Conservation (phyloP, 2,329 filamentous ascomycete genomes). For the Epichloe amarillans region DNA sequence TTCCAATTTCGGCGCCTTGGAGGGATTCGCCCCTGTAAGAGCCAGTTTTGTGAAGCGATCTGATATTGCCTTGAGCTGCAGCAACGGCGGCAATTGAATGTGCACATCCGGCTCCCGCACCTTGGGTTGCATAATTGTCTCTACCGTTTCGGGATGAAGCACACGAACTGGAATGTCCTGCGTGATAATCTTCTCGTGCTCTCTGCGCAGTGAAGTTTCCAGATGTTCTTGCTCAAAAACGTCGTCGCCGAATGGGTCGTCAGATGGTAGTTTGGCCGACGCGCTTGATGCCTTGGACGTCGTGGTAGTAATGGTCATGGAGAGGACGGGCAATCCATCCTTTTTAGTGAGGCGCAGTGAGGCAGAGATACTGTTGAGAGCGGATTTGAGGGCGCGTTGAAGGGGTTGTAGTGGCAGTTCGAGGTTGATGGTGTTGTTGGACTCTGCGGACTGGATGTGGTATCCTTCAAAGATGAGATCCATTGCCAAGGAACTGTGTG, state of each 20-base stretch:
- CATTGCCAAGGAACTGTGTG: constrained; percentile 41
- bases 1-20: constrained; percentile 56
- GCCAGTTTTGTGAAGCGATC: constrained; percentile 90
- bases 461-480: constrained; percentile 83
- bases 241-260: constrained; percentile 27
- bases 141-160: constrained; percentile 69
- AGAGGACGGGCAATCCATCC: constrained; percentile 72
- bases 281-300: constrained; percentile 32
- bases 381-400: constrained; percentile 83
- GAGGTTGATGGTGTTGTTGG: constrained; percentile 83
- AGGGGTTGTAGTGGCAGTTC: constrained; percentile 83
- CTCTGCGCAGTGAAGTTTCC: constrained; percentile 46
- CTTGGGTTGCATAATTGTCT: constrained; percentile 83
- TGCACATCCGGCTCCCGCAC: constrained; percentile 88
- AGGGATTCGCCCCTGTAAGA: constrained; percentile 28
- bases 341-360: constrained; percentile 88
- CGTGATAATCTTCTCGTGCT: constrained; percentile 82
- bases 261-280: constrained; percentile 14
- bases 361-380: constrained; percentile 66
- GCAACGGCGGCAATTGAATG: constrained; percentile 74
- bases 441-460: constrained; percentile 71
- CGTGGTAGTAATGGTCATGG: constrained; percentile 75
- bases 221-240: constrained; percentile 37
- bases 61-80: constrained; percentile 85
- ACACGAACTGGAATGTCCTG: constrained; percentile 95